A percentile compares a stretch with the other conserved stretches of the same genome.
Conservation (phyloP, 495 filamentous ascomycete genomes). For the Cladorrhinum samala region DNA sequence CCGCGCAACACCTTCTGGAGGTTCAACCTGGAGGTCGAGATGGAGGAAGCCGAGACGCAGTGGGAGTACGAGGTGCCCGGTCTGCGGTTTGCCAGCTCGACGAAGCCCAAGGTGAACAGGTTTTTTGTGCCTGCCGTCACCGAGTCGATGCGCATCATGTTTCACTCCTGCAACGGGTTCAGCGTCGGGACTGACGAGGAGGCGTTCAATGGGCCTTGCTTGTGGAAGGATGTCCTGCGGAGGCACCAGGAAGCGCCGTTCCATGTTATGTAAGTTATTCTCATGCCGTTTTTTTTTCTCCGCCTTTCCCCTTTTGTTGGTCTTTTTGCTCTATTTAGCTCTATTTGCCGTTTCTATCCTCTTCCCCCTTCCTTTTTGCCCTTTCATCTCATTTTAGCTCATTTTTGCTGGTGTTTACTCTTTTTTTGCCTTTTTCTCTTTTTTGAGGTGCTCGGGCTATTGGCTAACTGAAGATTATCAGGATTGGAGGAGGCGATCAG, state of each 20-base stretch:
- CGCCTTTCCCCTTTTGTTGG: too few relatives aligned
- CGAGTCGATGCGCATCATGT: conserved; percentile 92
- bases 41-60: conserved; percentile 46
- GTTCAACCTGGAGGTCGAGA: conserved; percentile 57
- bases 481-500: conserved; percentile 89
- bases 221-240: conserved; percentile 89
- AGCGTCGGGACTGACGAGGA: conserved; percentile 86
- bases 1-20: conserved; percentile 73
- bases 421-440: too few relatives aligned
- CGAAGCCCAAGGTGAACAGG: conserved; percentile 41
- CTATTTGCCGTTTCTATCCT: too few relatives aligned
- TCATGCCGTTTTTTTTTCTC: not conserved
- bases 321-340: too few relatives aligned
- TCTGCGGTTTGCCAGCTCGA: conserved; percentile 38
- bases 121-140: conserved; percentile 72
- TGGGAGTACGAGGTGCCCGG: conserved; percentile 56
- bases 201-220: conserved; percentile 69
- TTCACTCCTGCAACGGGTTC: conserved; percentile 95
- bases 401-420: too few relatives aligned
- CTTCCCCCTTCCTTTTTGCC: too few relatives aligned
- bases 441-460: too few relatives aligned
- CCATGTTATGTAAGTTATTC: conserved; percentile 67
- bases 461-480: too few relatives aligned
- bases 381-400: too few relatives aligned
- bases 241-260: conserved; percentile 66